Conservation (phyloP, 2,329 filamentous ascomycete genomes). For the Teratosphaeriaceae sp. region DNA sequence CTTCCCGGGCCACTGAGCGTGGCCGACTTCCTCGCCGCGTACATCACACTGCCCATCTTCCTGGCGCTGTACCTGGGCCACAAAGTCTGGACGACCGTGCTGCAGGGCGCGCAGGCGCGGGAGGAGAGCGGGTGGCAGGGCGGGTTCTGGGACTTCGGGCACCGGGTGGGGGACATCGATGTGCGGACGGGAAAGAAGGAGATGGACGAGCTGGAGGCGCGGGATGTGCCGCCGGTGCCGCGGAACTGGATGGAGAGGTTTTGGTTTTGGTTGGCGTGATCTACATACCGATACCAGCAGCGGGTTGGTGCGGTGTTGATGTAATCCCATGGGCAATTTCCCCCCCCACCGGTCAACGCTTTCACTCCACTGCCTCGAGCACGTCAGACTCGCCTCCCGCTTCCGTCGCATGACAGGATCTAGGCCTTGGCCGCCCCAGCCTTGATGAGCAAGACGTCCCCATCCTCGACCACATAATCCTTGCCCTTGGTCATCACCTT, state of each 20-base stretch:
- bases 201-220: constrained; percentile 37
- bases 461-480: constrained; percentile 86
- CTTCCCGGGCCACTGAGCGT: constrained; percentile 40
- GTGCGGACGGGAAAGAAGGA: constrained; percentile 40
- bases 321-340: too few species aligned
- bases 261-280: constrained; percentile 44
- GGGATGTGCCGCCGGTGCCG: constrained; percentile 34
- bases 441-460: constrained; percentile 82
- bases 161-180: constrained; percentile 35
- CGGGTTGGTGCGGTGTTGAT: too few species aligned
- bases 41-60: constrained; percentile 50
- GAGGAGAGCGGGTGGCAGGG: constrained; percentile 16
- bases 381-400: too few species aligned
- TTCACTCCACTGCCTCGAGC: too few species aligned
- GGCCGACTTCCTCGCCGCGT: constrained; percentile 46
- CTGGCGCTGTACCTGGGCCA: constrained; percentile 35
- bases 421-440: constrained; percentile 66
- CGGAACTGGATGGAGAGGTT: constrained; percentile 37
- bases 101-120: neutral
- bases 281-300: too few species aligned
- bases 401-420: neutral
- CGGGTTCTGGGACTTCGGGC: constrained; percentile 26
- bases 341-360: too few species aligned
- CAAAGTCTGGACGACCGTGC: constrained; percentile 13
- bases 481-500: constrained; percentile 99